A percentile compares a stretch with the other conserved stretches of the same genome.
Evolutionary conservation across 441 rosid species (phyloP).

Genomic region (Sinapis alba): DNA sequence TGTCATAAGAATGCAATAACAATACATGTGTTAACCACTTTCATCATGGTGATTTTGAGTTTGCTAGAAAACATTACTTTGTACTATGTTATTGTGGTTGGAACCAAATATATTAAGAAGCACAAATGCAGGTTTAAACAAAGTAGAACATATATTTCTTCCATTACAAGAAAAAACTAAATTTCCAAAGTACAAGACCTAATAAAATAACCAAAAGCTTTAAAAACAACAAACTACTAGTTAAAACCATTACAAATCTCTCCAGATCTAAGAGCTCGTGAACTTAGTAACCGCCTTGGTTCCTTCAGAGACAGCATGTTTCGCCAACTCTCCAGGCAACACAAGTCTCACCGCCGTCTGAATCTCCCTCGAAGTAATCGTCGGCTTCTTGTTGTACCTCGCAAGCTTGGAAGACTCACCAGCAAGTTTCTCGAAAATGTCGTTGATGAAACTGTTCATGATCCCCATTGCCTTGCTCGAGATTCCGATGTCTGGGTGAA

Average conservation of each 20-base stretch:
- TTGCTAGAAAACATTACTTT: neutral
- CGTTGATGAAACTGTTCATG: constrained; percentile 41
- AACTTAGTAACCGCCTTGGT: constrained; percentile 44
- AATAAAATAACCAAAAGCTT: neutral
- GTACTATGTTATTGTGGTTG: neutral
- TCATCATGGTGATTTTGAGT: neutral
- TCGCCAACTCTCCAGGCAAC: constrained; percentile 38
- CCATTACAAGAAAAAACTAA: neutral
- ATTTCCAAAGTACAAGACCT: neutral
- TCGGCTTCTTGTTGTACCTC: constrained; percentile 52
- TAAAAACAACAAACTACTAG: neutral
- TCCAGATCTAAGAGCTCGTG: constrained; percentile 35
- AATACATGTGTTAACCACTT: too few species aligned
- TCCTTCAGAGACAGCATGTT: constrained; percentile 41
- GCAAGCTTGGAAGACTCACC: constrained; percentile 54
- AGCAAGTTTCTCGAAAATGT: constrained; percentile 58
- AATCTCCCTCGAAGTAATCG: constrained; percentile 38
- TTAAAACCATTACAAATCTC: neutral
- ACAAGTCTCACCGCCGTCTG: constrained; percentile 40
- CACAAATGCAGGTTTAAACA: neutral
- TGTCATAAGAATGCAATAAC: neutral
- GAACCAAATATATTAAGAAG: neutral
- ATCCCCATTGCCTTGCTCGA: constrained; percentile 40
- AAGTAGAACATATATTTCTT: neutral
- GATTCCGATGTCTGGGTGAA: constrained; percentile 36